A percentile compares a stretch with the other conserved stretches of the same genome.
These are phyloP conservation scores for Backusella tuberculispora DNA, from an alignment of 192 early-diverging fungal genomes.

Conservation along the genomic window DNA sequence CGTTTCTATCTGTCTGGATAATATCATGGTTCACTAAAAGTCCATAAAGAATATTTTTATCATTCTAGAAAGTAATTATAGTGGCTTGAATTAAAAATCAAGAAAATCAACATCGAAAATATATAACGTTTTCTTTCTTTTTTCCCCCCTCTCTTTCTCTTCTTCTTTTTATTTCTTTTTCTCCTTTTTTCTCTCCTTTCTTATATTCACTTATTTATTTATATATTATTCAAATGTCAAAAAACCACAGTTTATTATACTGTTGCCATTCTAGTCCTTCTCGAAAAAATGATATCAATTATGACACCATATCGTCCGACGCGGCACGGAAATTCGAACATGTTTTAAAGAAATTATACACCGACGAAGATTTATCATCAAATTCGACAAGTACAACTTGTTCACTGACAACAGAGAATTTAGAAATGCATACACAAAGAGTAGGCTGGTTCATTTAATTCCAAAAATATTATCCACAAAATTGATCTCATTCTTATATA, in stretches of 20 bases:
- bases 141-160: not conserved
- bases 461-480: not conserved
- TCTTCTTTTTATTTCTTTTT: too few relatives aligned
- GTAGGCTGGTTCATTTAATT: not conserved
- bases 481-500: not conserved
- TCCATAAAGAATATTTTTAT: not conserved
- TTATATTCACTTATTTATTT: not conserved
- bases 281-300: not conserved
- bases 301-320: not conserved
- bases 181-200: too few relatives aligned
- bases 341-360: not conserved
- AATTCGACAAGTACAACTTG: not conserved
- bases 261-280: not conserved
- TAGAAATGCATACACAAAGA: not conserved
- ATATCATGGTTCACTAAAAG: not conserved
- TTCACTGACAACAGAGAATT: conserved; percentile 10
- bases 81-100: not conserved
- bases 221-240: conserved; percentile 1
- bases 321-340: not conserved
- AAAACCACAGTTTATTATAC: not conserved
- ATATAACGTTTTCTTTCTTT: not conserved
- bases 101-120: not conserved
- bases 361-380: conserved; percentile 3
- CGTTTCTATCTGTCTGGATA: not conserved
- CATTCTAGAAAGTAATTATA: not conserved